Evolutionary conservation across 2,329 filamentous ascomycete species (phyloP).

Genomic region (Penicillium sp.): DNA sequence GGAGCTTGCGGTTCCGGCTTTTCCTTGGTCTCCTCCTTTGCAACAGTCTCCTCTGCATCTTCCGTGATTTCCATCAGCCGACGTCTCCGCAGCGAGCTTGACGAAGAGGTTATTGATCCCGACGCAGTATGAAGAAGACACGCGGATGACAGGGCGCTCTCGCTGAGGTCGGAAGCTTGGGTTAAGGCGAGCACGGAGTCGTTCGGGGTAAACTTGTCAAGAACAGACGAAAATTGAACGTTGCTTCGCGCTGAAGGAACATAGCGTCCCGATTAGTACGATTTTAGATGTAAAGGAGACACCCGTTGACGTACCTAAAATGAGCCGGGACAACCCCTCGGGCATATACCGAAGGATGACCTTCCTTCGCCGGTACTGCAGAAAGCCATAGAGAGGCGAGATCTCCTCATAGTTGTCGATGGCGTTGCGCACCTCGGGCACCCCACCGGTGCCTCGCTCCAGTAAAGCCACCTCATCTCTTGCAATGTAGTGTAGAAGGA

Average conservation of each 20-base stretch:
- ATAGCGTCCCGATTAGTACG: not conserved
- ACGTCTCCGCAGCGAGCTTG: slow-evolving; percentile 72
- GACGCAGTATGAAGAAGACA: slow-evolving; percentile 88
- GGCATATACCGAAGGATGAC: slow-evolving; percentile 92
- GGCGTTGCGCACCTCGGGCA: slow-evolving; percentile 76
- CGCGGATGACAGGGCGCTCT: slow-evolving; percentile 81
- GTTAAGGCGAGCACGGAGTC: slow-evolving; percentile 80
- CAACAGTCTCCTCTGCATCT: slow-evolving; percentile 76
- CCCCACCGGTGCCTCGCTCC: slow-evolving; percentile 74
- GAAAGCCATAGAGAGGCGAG: slow-evolving; percentile 87
- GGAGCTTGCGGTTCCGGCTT: slow-evolving; percentile 31
- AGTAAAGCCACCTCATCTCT: slow-evolving; percentile 85
- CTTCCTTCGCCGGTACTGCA: slow-evolving; percentile 85
- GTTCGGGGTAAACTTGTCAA: slow-evolving; percentile 75
- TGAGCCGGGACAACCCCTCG: slow-evolving; percentile 81
- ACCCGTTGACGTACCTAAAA: slow-evolving; percentile 71
- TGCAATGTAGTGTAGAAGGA: slow-evolving; percentile 85
- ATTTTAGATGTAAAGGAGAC: not conserved
- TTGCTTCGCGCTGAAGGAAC: slow-evolving; percentile 70
- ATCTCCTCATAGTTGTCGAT: slow-evolving; percentile 78
- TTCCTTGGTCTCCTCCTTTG: slow-evolving; percentile 51
- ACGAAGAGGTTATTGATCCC: slow-evolving; percentile 80
- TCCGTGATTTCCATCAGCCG: slow-evolving; percentile 92
- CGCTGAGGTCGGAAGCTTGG: slow-evolving; percentile 74
- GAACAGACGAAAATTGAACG: slow-evolving; percentile 63